Base-by-base conservation (phyloP, 495 filamentous ascomycete genomes). In the Penicillium herquei region DNA sequence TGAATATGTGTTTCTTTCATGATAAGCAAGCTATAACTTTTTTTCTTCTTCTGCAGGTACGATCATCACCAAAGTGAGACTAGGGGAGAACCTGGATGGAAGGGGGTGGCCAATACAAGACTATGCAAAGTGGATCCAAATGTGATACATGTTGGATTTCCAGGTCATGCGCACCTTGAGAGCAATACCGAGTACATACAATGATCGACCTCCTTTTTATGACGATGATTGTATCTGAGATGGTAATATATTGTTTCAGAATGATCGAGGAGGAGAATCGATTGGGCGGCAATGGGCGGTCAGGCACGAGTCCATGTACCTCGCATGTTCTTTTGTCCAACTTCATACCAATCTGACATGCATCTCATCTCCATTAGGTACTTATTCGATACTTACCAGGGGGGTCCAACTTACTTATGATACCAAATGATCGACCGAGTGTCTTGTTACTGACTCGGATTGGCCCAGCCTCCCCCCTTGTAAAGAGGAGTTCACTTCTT, bases 391-490 rank as follows among this genome's bases (percentile, higher is more conserved):
- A 57, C 55, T 42, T 39, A 9, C 17, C 43, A 46, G n/a, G 43
- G 31, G 34, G 21, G 21, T 26, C 21, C 21, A 26, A 37, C 34
- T 10, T 37, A 18, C 21, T 32, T 26, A 44, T 44, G 43, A 46
- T 46, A 46, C 43, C 5, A 32, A 26, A 26, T 33, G 43, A 46
- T 49, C 46, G 46, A 35, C 46, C 46, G 31, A n/a, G 31, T 42
- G 46, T 58, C 40, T 57, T 44, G 47, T 55, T 56, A 46, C 49
- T 56, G 57, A 57, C 52, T 54, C 37, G 46, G 54, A 35, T 68
- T 68, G 65, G 65, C 51, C 65, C 65, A 68, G 49, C 65, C 65
- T 61, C 65, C 56, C 60, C 47, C 58, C 53, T 42, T 52, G 44
- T 52, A 64, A 14, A 58, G 56, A 64, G 60, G 60, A 62, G 60